Conservation (phyloP, 2,329 filamentous ascomycete species). For the Ophiostoma himal-ulmi region DNA sequence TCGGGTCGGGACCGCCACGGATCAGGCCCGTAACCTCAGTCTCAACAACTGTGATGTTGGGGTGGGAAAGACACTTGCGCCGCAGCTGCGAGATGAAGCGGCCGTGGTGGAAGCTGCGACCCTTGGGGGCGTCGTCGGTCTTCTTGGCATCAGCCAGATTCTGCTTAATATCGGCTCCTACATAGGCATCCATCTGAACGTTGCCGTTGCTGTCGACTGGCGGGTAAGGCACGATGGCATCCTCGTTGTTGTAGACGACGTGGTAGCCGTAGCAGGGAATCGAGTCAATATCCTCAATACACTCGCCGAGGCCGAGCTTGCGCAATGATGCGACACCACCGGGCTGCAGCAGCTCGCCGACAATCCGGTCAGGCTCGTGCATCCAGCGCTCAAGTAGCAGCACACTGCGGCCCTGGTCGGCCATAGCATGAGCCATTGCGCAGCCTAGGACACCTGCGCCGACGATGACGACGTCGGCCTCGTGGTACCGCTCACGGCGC, state of each 20-base stretch:
- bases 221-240: constrained; percentile 75
- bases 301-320: constrained; percentile 72
- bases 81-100: constrained; percentile 82
- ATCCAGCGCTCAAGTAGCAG: constrained; percentile 82
- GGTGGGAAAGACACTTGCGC: constrained; percentile 63
- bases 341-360: constrained; percentile 90
- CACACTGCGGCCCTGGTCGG: constrained; percentile 84
- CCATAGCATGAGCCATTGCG: constrained; percentile 75
- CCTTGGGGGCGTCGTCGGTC: constrained; percentile 48
- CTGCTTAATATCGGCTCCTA: constrained; percentile 9
- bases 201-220: constrained; percentile 46
- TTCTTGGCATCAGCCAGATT: constrained; percentile 17
- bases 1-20: constrained; percentile 55
- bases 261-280: constrained; percentile 80
- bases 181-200: constrained; percentile 31
- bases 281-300: constrained; percentile 83
- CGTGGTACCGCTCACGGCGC: constrained; percentile 51
- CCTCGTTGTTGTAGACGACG: constrained; percentile 71
- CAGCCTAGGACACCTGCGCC: constrained; percentile 89
- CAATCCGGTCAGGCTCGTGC: constrained; percentile 90
- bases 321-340: constrained; percentile 78
- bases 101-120: constrained; percentile 86
- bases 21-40: constrained; percentile 76
- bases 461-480: constrained; percentile 81
- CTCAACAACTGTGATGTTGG: constrained; percentile 87